Evolutionary conservation across 306 rosid species (phyloP).

Genomic region (Senna siamea): DNA sequence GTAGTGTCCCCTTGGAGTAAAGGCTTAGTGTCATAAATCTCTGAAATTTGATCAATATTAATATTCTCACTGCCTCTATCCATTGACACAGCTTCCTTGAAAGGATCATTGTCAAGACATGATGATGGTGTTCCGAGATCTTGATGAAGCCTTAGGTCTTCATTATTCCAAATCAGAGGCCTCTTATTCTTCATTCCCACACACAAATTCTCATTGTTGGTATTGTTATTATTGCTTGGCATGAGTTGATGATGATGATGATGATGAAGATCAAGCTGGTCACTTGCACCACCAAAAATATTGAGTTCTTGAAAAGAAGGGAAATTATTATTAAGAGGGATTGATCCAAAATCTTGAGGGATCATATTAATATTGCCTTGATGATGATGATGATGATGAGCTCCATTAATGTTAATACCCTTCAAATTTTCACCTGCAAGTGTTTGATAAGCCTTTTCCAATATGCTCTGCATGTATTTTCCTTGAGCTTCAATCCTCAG

Average conservation of each 20-base stretch:
- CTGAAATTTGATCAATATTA: conserved; percentile 3
- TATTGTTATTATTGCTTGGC: not conserved
- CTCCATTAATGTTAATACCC: conserved; percentile 12
- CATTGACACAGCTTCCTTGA: not conserved
- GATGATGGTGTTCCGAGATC: not conserved
- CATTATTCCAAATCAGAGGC: conserved; percentile 2
- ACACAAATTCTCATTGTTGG: not conserved
- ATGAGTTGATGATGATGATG: not conserved
- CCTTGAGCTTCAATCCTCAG: conserved; percentile 99
- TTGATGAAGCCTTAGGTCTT: conserved; percentile 1
- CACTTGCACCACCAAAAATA: not conserved
- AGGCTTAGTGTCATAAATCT: conserved; percentile 7
- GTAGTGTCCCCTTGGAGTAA: conserved; percentile 10
- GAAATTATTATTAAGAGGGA: not conserved
- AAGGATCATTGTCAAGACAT: conserved; percentile 19
- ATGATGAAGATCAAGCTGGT: not conserved
- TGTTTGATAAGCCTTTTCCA: conserved; percentile 98
- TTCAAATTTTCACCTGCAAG: conserved; percentile 93
- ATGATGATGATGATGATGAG: conserved; percentile 13
- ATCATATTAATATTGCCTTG: not conserved
- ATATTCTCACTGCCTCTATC: not conserved
- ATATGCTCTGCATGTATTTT: conserved; percentile 97
- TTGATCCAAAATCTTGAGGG: not conserved
- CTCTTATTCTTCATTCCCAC: conserved; percentile 18
- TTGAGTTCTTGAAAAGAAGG: conserved; percentile 37